Conservation (phyloP, 257 asterid species). For the Capsicum rhomboideum region DNA sequence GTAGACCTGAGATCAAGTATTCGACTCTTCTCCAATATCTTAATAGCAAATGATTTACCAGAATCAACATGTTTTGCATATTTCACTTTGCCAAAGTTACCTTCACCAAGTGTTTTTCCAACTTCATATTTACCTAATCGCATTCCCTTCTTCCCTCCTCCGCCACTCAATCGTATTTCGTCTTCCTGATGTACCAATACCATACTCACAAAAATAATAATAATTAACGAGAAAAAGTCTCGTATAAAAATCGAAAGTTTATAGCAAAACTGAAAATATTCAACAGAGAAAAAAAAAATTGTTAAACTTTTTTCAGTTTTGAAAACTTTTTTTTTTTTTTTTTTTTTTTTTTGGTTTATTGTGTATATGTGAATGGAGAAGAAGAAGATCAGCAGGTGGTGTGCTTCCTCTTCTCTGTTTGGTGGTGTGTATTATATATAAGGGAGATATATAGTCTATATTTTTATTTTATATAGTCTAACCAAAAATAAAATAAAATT, state of each 20-base stretch:
- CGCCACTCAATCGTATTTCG: neutral
- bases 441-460: too few species aligned
- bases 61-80: slow-evolving; percentile 55
- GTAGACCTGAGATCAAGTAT: slow-evolving; percentile 55
- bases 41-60: slow-evolving; percentile 63
- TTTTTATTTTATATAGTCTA: too few species aligned
- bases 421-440: neutral
- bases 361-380: neutral
- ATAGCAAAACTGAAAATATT: neutral
- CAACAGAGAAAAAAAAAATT: neutral
- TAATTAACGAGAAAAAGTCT: too few species aligned
- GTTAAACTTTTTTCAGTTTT: neutral
- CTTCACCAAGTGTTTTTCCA: slow-evolving; percentile 85
- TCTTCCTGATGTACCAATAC: slow-evolving; percentile 28
- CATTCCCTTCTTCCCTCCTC: slow-evolving; percentile 26
- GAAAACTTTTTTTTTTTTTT: too few species aligned
- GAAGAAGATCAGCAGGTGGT: neutral
- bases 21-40: slow-evolving; percentile 69
- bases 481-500: too few species aligned
- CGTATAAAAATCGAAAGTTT: neutral
- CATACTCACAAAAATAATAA: slow-evolving; percentile 6
- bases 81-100: slow-evolving; percentile 89
- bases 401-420: neutral
- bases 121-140: slow-evolving; percentile 75
- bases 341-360: neutral